Evolutionary conservation across 179 eudicot genomes (phyloP), one percentile per base, ranked within the genome.

Genomic region (Amaranthus tricolor): DNA sequence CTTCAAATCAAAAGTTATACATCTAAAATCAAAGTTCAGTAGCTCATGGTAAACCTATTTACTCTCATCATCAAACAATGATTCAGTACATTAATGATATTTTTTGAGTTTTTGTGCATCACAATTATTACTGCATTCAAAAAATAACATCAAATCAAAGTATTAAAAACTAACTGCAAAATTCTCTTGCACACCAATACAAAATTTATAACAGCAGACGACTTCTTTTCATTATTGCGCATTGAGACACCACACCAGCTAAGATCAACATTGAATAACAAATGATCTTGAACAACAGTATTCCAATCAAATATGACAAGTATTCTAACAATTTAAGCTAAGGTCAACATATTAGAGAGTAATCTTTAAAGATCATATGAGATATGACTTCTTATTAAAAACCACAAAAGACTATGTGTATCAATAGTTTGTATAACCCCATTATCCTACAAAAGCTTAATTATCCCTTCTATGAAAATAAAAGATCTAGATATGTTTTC

Each of bases 181-280:
- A 49, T 31, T 17, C 0, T 48, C 19, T 0, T 45, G 24, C 43
- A 12, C 50, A 21, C 48, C 50, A 63, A 6, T 44, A 43, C 45
- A 60, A 10, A 13, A 10, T 3, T 43, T 2, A 14, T 15, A 31
- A 40, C 9, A 62, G 66, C 1, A 31, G 40, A 31, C 4, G 40
- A 31, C 40, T 31, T 31, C 40, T 31, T 31, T 31, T 31, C 40
- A 31, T 31, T 31, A 31, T 31, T 31, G 3, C n/a, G 3, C 40
- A 31, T 31, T 31, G 40, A 31, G 3, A 31, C 2, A 31, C 40
- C 19, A 43, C 9, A 63, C 67, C 45, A 63, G 8, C 9, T 40
- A 62, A 62, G 66, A 40, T 62, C 66, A 62, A 62, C 66, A 62
- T 12, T 40, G 49, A 40, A 13, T 14, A n/a, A 43, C 67, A 43